A percentile compares a stretch with the other conserved stretches of the same genome.
Evolutionary conservation across 2,329 filamentous ascomycete genomes (phyloP).

Genomic region (Atkinsonella hypoxylon): DNA sequence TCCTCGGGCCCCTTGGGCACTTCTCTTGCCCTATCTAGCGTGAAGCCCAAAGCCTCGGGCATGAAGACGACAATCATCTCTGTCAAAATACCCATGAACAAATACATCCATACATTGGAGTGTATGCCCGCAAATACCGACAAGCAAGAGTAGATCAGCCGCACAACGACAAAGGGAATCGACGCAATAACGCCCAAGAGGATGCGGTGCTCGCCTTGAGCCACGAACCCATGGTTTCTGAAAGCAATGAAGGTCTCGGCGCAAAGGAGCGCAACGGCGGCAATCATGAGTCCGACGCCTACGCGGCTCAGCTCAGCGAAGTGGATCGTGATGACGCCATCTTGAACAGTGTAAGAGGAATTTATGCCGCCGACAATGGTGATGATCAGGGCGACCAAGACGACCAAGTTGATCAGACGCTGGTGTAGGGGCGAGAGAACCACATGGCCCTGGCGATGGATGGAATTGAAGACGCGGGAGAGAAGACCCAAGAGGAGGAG

Average conservation of each 20-base stretch:
- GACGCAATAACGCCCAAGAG: constrained; percentile 29
- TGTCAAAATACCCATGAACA: constrained; percentile 21
- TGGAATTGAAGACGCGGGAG: constrained; percentile 30
- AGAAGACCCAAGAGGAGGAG: constrained; percentile 25
- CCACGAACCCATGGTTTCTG: constrained; percentile 25
- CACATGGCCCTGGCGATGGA: constrained; percentile 25
- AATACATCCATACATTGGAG: constrained; percentile 18
- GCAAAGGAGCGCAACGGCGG: constrained; percentile 28
- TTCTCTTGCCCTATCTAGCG: too few species aligned
- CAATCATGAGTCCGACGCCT: constrained; percentile 19
- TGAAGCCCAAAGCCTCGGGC: background rate
- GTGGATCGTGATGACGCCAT: constrained; percentile 13
- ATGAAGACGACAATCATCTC: constrained; percentile 21
- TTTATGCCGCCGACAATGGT: too few species aligned
- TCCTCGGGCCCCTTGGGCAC: too few species aligned
- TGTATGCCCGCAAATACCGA: constrained; percentile 17
- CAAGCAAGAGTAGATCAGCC: constrained; percentile 19
- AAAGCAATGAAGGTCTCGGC: constrained; percentile 27
- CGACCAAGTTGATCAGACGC: too few species aligned
- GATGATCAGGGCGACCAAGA: too few species aligned
- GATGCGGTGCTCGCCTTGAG: constrained; percentile 42
- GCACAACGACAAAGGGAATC: constrained; percentile 22
- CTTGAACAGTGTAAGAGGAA: constrained; percentile 9
- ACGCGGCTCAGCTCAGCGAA: constrained; percentile 12
- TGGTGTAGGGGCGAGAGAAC: constrained; percentile 14